A percentile compares a stretch with the other conserved stretches of the same genome.
phyloP scores from a whole-genome alignment of 305 asterid species.

The Fraxinus paxiana region DNA sequence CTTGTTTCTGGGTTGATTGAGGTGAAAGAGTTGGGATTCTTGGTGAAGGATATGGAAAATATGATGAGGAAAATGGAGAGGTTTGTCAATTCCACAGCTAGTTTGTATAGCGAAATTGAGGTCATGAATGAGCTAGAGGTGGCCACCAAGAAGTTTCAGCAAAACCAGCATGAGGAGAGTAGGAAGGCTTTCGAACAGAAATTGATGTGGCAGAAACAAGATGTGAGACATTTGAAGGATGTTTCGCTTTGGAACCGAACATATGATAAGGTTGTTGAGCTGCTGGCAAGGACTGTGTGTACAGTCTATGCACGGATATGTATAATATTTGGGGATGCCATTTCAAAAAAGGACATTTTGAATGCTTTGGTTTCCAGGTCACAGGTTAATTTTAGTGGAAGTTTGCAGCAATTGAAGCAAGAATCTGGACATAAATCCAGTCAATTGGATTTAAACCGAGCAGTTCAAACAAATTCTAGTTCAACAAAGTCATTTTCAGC shows the following conservation, averaged over 20 bases:
- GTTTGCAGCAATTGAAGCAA: slow-evolving; percentile 26
- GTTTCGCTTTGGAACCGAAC: slow-evolving; percentile 83
- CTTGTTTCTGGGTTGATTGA: slow-evolving; percentile 63
- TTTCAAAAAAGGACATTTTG: slow-evolving; percentile 23
- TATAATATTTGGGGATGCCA: slow-evolving; percentile 42
- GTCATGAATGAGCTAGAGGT: slow-evolving; percentile 71
- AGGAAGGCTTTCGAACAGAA: slow-evolving; percentile 78
- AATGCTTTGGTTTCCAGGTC: slow-evolving; percentile 27
- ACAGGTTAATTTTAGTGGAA: slow-evolving; percentile 30
- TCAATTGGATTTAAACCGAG: slow-evolving; percentile 16
- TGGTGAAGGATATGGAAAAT: slow-evolving; percentile 90
- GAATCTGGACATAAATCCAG: slow-evolving; percentile 35
- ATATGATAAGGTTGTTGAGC: slow-evolving; percentile 72
- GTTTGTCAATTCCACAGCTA: slow-evolving; percentile 56
- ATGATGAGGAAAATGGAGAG: slow-evolving; percentile 79
- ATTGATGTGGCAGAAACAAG: slow-evolving; percentile 78
- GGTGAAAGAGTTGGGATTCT: slow-evolving; percentile 66
- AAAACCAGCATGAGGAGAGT: slow-evolving; percentile 70
- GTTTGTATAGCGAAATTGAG: slow-evolving; percentile 64
- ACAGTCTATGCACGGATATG: slow-evolving; percentile 63
- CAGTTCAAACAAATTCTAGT: slow-evolving; percentile 17
- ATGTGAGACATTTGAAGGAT: slow-evolving; percentile 76
- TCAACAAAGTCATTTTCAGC: slow-evolving; percentile 26
- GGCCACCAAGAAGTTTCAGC: slow-evolving; percentile 78
- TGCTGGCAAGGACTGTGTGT: slow-evolving; percentile 70